Evolutionary conservation across 257 asterid genomes (phyloP).

Genomic region (Nicotiana attenuata): DNA sequence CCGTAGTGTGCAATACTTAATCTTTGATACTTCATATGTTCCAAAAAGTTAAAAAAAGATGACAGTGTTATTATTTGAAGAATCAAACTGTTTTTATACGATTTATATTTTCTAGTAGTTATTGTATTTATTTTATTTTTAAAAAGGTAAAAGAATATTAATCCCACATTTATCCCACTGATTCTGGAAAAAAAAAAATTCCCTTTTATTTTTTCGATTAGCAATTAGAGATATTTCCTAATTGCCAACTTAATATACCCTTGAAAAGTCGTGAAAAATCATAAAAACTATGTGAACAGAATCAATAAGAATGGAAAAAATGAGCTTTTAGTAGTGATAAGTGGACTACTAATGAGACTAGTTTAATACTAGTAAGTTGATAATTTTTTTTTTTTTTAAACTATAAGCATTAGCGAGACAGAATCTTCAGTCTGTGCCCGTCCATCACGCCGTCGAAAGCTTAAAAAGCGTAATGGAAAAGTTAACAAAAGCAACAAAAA

Average conservation of each 20-base stretch:
- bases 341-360: background rate
- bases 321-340: background rate
- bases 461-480: constrained; percentile 7
- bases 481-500: constrained; percentile 3
- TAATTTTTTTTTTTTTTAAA: background rate
- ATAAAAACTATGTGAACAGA: background rate
- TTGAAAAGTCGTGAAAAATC: too few relatives aligned
- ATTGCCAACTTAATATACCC: background rate
- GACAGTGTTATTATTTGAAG: too few relatives aligned
- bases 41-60: too few relatives aligned
- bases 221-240: too few relatives aligned
- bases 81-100: too few relatives aligned
- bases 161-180: background rate
- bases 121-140: too few relatives aligned
- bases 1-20: background rate
- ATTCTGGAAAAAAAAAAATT: background rate
- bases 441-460: constrained; percentile 13
- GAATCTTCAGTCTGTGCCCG: constrained; percentile 1
- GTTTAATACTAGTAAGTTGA: background rate
- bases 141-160: too few relatives aligned
- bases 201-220: background rate
- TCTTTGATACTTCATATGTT: background rate
- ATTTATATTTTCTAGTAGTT: too few relatives aligned
- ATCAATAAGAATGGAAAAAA: background rate
- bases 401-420: background rate